Conservation (phyloP, 2,329 filamentous ascomycete genomes). For the Hypoxylon sp. region DNA sequence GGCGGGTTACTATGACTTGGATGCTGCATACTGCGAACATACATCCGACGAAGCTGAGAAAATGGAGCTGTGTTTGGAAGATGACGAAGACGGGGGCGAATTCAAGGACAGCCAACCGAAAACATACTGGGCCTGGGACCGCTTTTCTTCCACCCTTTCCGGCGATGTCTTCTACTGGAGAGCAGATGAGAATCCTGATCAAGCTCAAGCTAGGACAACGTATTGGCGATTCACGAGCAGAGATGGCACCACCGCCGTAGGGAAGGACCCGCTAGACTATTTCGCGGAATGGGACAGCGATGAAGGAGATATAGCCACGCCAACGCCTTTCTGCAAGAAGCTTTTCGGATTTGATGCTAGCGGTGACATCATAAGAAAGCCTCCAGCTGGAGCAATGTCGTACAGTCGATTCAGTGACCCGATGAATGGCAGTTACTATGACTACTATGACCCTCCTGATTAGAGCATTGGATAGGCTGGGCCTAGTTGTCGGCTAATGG, state of each 20-base stretch:
- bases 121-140: neutral
- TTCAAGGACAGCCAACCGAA: conserved; percentile 1
- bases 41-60: neutral
- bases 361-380: neutral
- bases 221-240: neutral
- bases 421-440: too few relatives aligned
- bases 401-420: neutral
- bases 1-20: neutral
- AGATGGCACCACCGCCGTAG: neutral
- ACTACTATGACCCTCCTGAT: neutral
- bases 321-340: neutral
- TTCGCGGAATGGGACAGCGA: conserved; percentile 3
- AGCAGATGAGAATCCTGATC: neutral
- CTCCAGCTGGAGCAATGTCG: neutral
- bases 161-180: neutral
- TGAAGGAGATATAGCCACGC: neutral
- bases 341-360: neutral
- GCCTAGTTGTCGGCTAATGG: neutral
- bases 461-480: neutral
- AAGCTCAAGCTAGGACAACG: neutral
- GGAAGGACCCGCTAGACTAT: neutral
- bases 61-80: neutral
- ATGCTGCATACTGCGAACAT: neutral
- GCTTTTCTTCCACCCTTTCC: neutral
- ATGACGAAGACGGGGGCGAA: neutral